These are phyloP conservation scores for Datisca glomerata DNA, from an alignment of 306 rosid species.

Conservation along the genomic window DNA sequence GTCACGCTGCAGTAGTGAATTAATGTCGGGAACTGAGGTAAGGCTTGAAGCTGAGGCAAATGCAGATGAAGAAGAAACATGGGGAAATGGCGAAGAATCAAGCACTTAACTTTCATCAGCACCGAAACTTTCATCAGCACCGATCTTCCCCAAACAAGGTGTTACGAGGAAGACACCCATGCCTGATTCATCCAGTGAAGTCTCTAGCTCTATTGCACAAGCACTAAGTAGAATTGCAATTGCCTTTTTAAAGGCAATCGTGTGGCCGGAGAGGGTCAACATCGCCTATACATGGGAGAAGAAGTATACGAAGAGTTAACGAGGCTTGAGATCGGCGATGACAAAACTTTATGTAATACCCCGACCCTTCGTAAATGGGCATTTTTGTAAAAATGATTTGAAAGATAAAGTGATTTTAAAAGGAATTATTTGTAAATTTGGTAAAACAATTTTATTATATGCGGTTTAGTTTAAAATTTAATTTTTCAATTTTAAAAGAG, in stretches of 20 bases:
- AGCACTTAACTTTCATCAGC: too few relatives aligned
- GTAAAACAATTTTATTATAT: too few relatives aligned
- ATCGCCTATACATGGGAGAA: neutral
- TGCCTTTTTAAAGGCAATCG: neutral
- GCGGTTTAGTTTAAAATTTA: too few relatives aligned
- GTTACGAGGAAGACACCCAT: neutral
- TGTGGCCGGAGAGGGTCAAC: neutral
- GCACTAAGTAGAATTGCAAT: neutral
- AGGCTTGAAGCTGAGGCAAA: constrained; percentile 1
- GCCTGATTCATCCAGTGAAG: neutral
- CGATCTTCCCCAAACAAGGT: neutral
- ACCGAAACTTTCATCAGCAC: neutral
- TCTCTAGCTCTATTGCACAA: constrained; percentile 1
- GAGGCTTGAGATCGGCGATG: neutral
- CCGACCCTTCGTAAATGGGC: too few relatives aligned
- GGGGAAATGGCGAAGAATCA: neutral
- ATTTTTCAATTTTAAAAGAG: too few relatives aligned
- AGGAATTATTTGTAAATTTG: too few relatives aligned
- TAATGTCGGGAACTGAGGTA: neutral
- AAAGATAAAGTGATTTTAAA: too few relatives aligned
- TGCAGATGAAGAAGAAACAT: neutral
- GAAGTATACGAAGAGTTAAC: neutral
- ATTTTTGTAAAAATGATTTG: too few relatives aligned
- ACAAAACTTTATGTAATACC: too few relatives aligned
- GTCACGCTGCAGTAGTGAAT: neutral